A percentile compares a stretch with the other conserved stretches of the same genome.
Conservation (phyloP, 2,329 filamentous ascomycete genomes). For the Cordyceps cateniannulata region DNA sequence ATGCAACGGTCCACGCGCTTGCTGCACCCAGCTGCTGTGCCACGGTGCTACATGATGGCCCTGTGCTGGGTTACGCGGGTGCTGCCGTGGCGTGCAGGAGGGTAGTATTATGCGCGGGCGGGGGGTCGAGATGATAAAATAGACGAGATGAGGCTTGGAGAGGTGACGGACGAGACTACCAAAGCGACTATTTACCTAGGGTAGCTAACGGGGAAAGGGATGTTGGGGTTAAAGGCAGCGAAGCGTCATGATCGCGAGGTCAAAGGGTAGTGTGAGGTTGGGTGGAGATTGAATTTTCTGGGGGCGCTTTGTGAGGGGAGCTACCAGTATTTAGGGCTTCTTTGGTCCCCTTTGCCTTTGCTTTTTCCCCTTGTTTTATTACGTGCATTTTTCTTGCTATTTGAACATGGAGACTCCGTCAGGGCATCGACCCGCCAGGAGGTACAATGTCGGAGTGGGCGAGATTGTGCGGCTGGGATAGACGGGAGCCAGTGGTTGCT, state of each 20-base stretch:
- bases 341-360: not conserved
- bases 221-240: not conserved
- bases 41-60: not conserved
- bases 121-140: not conserved
- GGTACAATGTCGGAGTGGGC: not conserved
- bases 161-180: not conserved
- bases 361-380: not conserved
- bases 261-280: not conserved
- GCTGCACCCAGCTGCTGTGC: constrained; percentile 5
- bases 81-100: not conserved
- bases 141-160: not conserved
- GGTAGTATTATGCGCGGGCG: not conserved
- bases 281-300: not conserved
- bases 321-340: not conserved
- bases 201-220: not conserved
- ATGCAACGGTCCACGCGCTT: constrained; percentile 6
- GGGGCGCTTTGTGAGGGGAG: not conserved
- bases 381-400: not conserved
- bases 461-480: not conserved
- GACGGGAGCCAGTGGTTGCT: not conserved
- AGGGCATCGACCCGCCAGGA: not conserved
- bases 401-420: not conserved
- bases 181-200: not conserved
- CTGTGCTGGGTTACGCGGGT: constrained; percentile 5
- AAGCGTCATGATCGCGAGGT: not conserved